A percentile compares a stretch with the other conserved stretches of the same genome.
phyloP scores from a whole-genome alignment of 768 basidiomycete species.

The Pleurotus cornucopiae region DNA sequence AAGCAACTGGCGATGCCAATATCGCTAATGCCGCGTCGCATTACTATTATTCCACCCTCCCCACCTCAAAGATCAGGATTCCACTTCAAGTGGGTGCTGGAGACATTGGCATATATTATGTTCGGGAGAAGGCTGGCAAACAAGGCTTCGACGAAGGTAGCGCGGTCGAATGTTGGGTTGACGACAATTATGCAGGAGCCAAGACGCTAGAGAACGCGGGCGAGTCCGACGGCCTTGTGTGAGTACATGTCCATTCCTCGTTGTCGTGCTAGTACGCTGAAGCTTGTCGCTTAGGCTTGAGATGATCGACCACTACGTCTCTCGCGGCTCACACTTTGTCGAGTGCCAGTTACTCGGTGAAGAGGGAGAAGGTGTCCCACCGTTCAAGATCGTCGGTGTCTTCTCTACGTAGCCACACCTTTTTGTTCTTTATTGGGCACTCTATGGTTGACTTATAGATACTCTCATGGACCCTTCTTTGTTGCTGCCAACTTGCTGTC shows the following conservation, averaged over 20 bases:
- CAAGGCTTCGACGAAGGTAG: conserved; percentile 53
- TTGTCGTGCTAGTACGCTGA: conserved; percentile 4
- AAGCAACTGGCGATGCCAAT: background rate
- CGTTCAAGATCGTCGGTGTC: conserved; percentile 90
- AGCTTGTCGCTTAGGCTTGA: conserved; percentile 47
- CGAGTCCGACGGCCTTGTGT: conserved; percentile 50
- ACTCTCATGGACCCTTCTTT: no score
- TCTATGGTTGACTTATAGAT: no score
- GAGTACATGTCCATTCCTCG: conserved; percentile 5
- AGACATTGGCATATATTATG: conserved; percentile 88
- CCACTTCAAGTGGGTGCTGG: conserved; percentile 84
- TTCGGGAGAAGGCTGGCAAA: conserved; percentile 61
- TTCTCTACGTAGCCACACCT: conserved; percentile 58
- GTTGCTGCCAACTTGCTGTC: no score
- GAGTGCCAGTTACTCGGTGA: conserved; percentile 88
- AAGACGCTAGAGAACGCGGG: conserved; percentile 75
- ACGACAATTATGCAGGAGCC: conserved; percentile 85
- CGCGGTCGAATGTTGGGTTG: conserved; percentile 92
- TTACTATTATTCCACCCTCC: conserved; percentile 91
- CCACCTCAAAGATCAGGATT: conserved; percentile 77
- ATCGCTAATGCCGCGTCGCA: conserved; percentile 62
- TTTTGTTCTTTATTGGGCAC: no score
- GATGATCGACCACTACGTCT: conserved; percentile 83
- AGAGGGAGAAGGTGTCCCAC: conserved; percentile 72
- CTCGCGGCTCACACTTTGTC: conserved; percentile 88